phyloP scores from a whole-genome alignment of 2,329 filamentous ascomycete species.

The Aspergillus piperis region DNA sequence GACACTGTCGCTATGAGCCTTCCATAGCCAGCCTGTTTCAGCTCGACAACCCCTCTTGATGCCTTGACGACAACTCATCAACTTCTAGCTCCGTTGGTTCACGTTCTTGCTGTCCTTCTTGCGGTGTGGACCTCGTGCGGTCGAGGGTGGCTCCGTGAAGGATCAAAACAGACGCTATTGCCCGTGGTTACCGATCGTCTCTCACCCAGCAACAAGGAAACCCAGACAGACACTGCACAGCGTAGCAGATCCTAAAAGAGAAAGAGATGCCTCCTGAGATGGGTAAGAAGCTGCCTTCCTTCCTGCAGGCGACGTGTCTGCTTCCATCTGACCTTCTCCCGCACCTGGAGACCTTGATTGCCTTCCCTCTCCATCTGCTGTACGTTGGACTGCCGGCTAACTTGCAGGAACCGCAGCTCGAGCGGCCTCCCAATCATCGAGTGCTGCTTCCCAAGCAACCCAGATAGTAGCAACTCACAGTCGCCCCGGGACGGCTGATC shows the following conservation, averaged over 20 bases:
- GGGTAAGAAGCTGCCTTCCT: constrained; percentile 29
- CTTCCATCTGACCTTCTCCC: neutral
- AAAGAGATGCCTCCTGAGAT: constrained; percentile 36
- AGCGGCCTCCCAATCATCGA: constrained; percentile 40
- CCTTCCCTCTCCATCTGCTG: constrained; percentile 6
- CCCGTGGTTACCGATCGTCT: constrained; percentile 31
- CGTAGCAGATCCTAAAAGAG: constrained; percentile 19
- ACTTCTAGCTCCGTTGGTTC: neutral
- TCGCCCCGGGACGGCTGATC: constrained; percentile 45
- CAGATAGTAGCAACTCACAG: constrained; percentile 41
- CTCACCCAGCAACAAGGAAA: constrained; percentile 25
- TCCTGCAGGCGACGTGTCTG: constrained; percentile 12
- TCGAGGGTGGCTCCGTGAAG: constrained; percentile 27
- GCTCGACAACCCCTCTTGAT: constrained; percentile 11
- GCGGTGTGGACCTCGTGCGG: constrained; percentile 21
- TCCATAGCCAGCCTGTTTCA: constrained; percentile 20
- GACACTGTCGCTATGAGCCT: constrained; percentile 27
- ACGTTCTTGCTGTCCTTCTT: constrained; percentile 4
- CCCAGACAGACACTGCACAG: constrained; percentile 21
- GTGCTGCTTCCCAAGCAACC: constrained; percentile 40
- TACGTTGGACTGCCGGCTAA: constrained; percentile 15
- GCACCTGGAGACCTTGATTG: neutral
- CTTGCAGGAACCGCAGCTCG: constrained; percentile 29
- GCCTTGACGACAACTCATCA: constrained; percentile 12
- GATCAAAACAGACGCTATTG: constrained; percentile 34